Evolutionary conservation across 108 stramenopile genomes (phyloP).

Genomic region (Skeletonema menzelii): DNA sequence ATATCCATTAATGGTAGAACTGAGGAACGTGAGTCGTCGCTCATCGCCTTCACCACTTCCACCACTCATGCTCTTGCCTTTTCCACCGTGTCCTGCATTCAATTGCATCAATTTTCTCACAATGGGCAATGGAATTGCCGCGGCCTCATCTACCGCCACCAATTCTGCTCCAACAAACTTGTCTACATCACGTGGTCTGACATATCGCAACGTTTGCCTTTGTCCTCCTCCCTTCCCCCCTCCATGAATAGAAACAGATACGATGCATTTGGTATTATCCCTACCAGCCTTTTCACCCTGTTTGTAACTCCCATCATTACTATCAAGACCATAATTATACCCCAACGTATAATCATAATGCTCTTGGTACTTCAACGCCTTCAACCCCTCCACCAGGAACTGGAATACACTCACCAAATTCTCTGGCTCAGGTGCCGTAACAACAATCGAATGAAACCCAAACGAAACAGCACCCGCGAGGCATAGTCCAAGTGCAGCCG

Average conservation of each 20-base stretch:
- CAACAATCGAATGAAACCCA: slow-evolving; percentile 92
- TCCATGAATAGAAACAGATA: slow-evolving; percentile 84
- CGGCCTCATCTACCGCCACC: slow-evolving; percentile 98
- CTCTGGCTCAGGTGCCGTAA: slow-evolving; percentile 98
- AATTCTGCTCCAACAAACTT: slow-evolving; percentile 95
- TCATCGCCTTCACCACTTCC: slow-evolving; percentile 44
- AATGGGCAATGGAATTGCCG: slow-evolving; percentile 97
- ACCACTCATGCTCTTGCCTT: slow-evolving; percentile 39
- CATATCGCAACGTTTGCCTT: slow-evolving; percentile 93
- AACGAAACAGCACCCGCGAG: slow-evolving; percentile 95
- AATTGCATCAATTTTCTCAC: slow-evolving; percentile 85
- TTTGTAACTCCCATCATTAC: background rate
- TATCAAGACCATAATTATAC: slow-evolving; percentile 62
- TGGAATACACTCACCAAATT: slow-evolving; percentile 97
- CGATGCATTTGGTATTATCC: slow-evolving; percentile 85
- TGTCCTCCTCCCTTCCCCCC: slow-evolving; percentile 47
- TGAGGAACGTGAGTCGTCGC: slow-evolving; percentile 89
- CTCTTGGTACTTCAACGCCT: slow-evolving; percentile 95
- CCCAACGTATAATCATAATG: slow-evolving; percentile 93
- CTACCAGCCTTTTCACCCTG: slow-evolving; percentile 63
- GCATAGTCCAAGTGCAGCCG: slow-evolving; percentile 97
- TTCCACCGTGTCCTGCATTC: slow-evolving; percentile 26
- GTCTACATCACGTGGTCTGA: slow-evolving; percentile 81
- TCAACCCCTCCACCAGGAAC: slow-evolving; percentile 92
- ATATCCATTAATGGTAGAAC: slow-evolving; percentile 98